These are phyloP conservation scores for Durio zibethinus DNA, from an alignment of 345 rosid species.

Conservation along the genomic window DNA sequence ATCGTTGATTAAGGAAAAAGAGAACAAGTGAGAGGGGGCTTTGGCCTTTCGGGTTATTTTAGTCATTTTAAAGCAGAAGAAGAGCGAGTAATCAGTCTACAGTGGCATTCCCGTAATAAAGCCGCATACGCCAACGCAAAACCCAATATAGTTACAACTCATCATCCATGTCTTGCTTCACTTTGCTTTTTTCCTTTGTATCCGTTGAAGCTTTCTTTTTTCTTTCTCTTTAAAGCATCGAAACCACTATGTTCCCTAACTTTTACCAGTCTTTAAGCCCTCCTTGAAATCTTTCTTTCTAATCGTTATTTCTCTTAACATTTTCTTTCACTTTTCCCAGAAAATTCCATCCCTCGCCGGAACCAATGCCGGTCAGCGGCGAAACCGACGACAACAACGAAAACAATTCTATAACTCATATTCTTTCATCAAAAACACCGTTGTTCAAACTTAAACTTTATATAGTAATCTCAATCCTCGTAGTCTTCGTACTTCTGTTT, in stretches of 20 bases:
- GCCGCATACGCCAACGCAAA: not conserved
- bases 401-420: constrained; percentile 27
- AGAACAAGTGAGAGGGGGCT: not conserved
- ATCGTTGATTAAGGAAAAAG: not conserved
- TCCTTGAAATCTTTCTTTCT: not conserved
- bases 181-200: constrained; percentile 12
- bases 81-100: not conserved
- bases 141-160: constrained; percentile 11
- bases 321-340: constrained; percentile 5
- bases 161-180: constrained; percentile 10
- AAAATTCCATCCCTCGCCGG: constrained; percentile 25
- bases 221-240: not conserved
- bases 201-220: constrained; percentile 25
- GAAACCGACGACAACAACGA: not conserved
- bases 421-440: constrained; percentile 37
- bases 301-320: not conserved
- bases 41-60: not conserved
- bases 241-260: not conserved
- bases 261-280: not conserved
- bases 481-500: constrained; percentile 31
- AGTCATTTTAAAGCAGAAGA: not conserved
- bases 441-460: constrained; percentile 57
- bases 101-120: constrained; percentile 33
- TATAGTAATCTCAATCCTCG: constrained; percentile 48
- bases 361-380: constrained; percentile 52